Evolutionary conservation across 306 rosid genomes (phyloP).

Genomic region (Glycine tomentella): DNA sequence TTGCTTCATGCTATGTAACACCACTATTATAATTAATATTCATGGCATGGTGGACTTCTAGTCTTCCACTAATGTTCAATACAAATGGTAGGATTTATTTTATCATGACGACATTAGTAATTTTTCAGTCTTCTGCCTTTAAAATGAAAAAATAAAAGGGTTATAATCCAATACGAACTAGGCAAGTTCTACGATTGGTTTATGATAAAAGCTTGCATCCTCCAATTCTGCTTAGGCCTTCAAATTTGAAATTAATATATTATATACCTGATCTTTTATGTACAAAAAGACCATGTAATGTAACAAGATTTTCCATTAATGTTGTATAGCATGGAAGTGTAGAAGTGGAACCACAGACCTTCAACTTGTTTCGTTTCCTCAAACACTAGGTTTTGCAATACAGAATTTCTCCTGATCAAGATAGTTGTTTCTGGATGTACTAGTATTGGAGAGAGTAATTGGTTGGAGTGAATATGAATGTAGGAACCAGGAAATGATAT

Average conservation of each 20-base stretch:
- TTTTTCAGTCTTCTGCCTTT: neutral
- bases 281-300: neutral
- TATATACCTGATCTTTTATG: no score
- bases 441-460: neutral
- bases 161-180: neutral
- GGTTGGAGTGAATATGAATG: neutral
- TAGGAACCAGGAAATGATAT: neutral
- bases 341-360: slow-evolving; percentile 4
- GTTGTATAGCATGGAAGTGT: slow-evolving; percentile 1
- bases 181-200: no score
- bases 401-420: neutral
- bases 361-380: neutral
- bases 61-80: neutral
- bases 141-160: slow-evolving; percentile 19
- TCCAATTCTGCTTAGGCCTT: neutral
- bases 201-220: neutral
- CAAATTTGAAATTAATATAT: neutral
- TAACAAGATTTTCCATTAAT: neutral
- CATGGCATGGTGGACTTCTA: slow-evolving; percentile 3
- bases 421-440: slow-evolving; percentile 8
- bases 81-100: neutral
- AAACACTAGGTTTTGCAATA: slow-evolving; percentile 12
- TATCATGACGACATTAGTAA: neutral
- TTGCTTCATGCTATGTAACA: slow-evolving; percentile 14
- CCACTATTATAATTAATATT: slow-evolving; percentile 14